Conservation (phyloP, 2,329 filamentous ascomycete genomes). For the Cladosporium austrohemisphaericum region DNA sequence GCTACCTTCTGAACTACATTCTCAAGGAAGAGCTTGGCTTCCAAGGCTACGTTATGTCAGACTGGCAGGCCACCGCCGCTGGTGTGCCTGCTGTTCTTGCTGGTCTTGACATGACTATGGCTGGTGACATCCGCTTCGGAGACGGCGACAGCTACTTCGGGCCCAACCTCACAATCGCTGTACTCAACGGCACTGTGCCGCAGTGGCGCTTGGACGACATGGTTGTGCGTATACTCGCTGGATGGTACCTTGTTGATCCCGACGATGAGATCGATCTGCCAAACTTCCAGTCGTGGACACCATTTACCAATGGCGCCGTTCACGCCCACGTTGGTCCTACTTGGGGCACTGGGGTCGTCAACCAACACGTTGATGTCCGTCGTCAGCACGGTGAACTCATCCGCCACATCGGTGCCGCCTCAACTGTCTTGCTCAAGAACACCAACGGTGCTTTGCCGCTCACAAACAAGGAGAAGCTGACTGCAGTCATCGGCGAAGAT, state of each 20-base stretch:
- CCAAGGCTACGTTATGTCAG: slow-evolving; percentile 79
- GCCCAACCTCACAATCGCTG: slow-evolving; percentile 26
- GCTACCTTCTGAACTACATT: slow-evolving; percentile 75
- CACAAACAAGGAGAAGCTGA: slow-evolving; percentile 43
- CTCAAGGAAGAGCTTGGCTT: slow-evolving; percentile 85
- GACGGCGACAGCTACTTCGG: slow-evolving; percentile 24
- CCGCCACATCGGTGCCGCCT: slow-evolving; percentile 35
- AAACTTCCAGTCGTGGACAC: slow-evolving; percentile 46
- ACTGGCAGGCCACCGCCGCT: slow-evolving; percentile 56
- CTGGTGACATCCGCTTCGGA: slow-evolving; percentile 41
- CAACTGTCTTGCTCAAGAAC: slow-evolving; percentile 48
- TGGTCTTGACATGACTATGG: slow-evolving; percentile 56
- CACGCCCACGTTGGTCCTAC: slow-evolving; percentile 60
- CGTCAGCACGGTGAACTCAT: slow-evolving; percentile 32
- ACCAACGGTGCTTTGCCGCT: slow-evolving; percentile 46
- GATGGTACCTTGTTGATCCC: slow-evolving; percentile 58
- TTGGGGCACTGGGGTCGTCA: slow-evolving; percentile 59
- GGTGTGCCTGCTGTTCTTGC: slow-evolving; percentile 25
- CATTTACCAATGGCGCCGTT: slow-evolving; percentile 60
- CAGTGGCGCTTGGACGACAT: slow-evolving; percentile 61
- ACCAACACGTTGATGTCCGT: slow-evolving; percentile 77
- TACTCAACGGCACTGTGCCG: slow-evolving; percentile 56
- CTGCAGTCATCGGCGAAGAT: slow-evolving; percentile 50
- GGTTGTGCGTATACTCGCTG: slow-evolving; percentile 42
- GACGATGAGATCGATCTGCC: slow-evolving; percentile 45